A percentile compares a stretch with the other conserved stretches of the same genome.
Evolutionary conservation across 768 basidiomycete genomes (phyloP).

Genomic region (Mrakia hoshinonis): DNA sequence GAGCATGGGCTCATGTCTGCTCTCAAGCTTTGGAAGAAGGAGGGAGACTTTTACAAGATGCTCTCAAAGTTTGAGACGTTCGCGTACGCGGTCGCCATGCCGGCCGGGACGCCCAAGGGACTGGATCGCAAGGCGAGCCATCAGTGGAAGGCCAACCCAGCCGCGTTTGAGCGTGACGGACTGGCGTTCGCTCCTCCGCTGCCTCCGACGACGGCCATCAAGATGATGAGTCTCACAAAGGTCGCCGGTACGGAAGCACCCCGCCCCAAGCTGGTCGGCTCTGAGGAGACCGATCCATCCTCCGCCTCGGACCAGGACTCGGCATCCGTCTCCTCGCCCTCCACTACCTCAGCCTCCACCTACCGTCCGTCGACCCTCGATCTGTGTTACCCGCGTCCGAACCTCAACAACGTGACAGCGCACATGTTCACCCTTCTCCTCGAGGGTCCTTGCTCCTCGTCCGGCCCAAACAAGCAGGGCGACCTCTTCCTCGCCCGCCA

Average conservation of each 20-base stretch:
- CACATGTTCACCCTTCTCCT: constrained; percentile 3
- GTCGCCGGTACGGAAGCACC: not conserved
- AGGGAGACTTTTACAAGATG: constrained; percentile 9
- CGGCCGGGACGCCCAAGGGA: constrained; percentile 3
- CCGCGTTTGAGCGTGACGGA: not conserved
- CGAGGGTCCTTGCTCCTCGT: not conserved
- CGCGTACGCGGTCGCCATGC: constrained; percentile 3
- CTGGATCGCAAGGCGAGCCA: not conserved
- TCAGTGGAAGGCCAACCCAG: not conserved
- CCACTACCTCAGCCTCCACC: not conserved
- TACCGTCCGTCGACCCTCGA: not conserved
- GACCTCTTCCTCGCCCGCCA: constrained; percentile 17
- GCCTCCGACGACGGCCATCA: not conserved
- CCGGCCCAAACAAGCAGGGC: not conserved
- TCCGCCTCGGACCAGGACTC: not conserved
- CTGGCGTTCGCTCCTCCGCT: constrained; percentile 10
- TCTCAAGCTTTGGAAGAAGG: constrained; percentile 47
- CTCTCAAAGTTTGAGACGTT: constrained; percentile 17
- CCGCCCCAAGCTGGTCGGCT: not conserved
- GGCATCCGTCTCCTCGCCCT: not conserved
- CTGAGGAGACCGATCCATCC: not conserved
- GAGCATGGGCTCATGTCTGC: constrained; percentile 63
- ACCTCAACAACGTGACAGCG: not conserved
- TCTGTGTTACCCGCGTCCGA: not conserved
- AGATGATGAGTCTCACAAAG: constrained; percentile 3